These are phyloP conservation scores for Funneliformis geosporum DNA, from an alignment of 192 early-diverging fungal genomes.

Conservation along the genomic window DNA sequence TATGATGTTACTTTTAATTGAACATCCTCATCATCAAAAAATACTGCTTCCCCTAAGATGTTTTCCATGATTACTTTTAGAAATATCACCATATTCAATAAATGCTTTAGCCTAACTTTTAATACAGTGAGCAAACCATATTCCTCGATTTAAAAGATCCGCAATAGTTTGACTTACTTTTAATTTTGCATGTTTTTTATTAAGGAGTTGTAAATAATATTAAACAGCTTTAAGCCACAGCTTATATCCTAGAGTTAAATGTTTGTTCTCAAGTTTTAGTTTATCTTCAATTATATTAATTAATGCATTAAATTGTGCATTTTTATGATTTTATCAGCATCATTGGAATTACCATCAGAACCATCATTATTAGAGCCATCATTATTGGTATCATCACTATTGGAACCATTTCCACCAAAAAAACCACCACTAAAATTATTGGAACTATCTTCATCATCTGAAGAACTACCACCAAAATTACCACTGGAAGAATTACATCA, in stretches of 20 bases:
- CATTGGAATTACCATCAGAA: too few species aligned
- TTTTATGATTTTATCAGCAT: too few species aligned
- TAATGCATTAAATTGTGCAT: too few species aligned
- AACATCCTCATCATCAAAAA: conserved; percentile 18
- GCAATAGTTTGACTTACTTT: conserved; percentile 2
- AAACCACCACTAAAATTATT: too few species aligned
- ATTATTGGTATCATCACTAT: too few species aligned
- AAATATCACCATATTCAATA: not conserved
- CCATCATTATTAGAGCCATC: too few species aligned
- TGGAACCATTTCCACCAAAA: too few species aligned
- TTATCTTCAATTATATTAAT: too few species aligned
- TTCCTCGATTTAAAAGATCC: not conserved
- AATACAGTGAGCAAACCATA: not conserved
- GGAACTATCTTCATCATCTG: too few species aligned
- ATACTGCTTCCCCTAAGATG: not conserved
- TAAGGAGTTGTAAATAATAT: not conserved
- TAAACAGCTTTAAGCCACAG: not conserved
- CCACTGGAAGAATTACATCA: too few species aligned
- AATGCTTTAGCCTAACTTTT: not conserved
- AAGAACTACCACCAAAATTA: too few species aligned
- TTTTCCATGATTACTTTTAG: not conserved
- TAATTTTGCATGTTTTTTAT: not conserved
- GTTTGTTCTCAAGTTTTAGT: too few species aligned
- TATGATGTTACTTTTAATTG: not conserved
- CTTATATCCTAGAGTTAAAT: not conserved